Percentiles rank a stretch among this genome's conserved stretches.
phyloP scores from a whole-genome alignment of 2,329 filamentous ascomycete genomes.

The Pseudopyricularia javanii region DNA sequence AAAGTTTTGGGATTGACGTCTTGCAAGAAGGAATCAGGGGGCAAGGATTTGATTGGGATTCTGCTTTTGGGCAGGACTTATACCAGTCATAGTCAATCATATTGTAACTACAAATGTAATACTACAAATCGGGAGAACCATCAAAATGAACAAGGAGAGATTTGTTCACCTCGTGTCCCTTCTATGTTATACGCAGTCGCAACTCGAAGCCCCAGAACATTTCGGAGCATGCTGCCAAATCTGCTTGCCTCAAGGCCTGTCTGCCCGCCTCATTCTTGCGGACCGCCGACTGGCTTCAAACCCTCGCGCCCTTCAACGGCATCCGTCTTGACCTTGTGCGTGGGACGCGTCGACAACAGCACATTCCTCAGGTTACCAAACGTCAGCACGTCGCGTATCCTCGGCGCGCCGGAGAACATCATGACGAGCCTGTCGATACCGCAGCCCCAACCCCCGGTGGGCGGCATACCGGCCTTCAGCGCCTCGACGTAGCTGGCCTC shows the following conservation, averaged over 20 bases:
- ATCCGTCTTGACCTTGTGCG: neutral
- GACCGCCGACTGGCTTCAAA: too few species aligned
- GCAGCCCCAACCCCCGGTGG: conserved; percentile 93
- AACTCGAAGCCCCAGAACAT: too few species aligned
- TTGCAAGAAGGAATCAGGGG: neutral
- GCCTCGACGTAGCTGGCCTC: conserved; percentile 80
- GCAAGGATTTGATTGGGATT: neutral
- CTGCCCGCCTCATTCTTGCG: too few species aligned
- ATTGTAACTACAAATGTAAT: neutral
- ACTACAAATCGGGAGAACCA: neutral
- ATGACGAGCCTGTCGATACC: conserved; percentile 86
- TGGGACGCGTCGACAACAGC: conserved; percentile 30
- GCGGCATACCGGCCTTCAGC: conserved; percentile 81
- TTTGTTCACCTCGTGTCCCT: too few species aligned
- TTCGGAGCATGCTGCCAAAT: too few species aligned
- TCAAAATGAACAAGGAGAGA: neutral
- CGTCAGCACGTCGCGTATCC: conserved; percentile 75
- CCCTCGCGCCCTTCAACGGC: too few species aligned
- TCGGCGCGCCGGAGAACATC: conserved; percentile 67
- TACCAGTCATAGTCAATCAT: neutral
- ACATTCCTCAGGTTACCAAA: conserved; percentile 77
- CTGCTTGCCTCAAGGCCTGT: too few species aligned
- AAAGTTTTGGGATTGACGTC: neutral
- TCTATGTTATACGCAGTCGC: too few species aligned
- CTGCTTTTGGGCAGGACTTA: neutral